Evolutionary conservation across 805 yeast genomes (phyloP).

Genomic region (Teunomyces pallodes): DNA sequence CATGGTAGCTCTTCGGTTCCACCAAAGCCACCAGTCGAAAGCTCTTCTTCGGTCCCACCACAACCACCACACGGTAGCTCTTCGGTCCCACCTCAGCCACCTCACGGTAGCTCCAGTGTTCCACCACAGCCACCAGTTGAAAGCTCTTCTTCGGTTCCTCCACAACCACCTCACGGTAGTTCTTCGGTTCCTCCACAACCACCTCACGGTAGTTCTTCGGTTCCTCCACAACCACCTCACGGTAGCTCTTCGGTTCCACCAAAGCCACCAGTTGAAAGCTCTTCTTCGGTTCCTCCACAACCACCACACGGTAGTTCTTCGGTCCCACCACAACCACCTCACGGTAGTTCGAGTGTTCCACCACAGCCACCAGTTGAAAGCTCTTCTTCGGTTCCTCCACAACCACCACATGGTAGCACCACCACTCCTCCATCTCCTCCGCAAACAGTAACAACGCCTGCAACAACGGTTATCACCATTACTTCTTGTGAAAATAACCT

Average conservation of each 20-base stretch:
- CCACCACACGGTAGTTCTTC: neutral
- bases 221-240: no score
- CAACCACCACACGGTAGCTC: neutral
- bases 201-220: neutral
- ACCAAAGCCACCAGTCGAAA: neutral
- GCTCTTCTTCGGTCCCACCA: neutral
- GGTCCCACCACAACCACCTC: neutral
- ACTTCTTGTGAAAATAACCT: conserved; percentile 33
- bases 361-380: neutral
- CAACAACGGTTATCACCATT: conserved; percentile 28
- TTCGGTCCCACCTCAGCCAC: neutral
- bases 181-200: neutral
- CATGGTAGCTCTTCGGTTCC: no score
- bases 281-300: neutral
- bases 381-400: no score
- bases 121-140: neutral
- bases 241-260: neutral
- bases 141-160: no score
- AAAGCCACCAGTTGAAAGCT: no score
- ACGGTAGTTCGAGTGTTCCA: neutral
- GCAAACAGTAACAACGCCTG: neutral
- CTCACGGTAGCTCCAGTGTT: neutral
- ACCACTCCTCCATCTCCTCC: neutral
- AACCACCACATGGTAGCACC: neutral
- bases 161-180: neutral